Percentiles rank a stretch among this genome's conserved stretches.
Evolutionary conservation across 768 basidiomycete genomes (phyloP).

Genomic region (Rhizopogon vesiculosus): DNA sequence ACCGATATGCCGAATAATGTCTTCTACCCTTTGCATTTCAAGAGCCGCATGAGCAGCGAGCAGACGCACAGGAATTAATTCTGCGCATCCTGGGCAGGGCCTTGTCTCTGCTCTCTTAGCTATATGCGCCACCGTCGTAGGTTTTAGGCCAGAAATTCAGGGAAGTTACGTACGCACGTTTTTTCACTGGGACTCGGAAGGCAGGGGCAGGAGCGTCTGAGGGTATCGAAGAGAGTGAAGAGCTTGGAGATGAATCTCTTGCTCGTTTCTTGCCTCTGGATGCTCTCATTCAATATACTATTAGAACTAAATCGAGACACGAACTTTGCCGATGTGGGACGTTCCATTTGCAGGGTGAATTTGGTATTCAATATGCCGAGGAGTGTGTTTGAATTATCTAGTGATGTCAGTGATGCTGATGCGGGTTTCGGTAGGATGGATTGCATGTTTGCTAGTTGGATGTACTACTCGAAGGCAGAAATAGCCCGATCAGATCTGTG

Average conservation of each 20-base stretch:
- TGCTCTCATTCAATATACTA: not conserved
- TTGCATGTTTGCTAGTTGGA: conserved; percentile 3
- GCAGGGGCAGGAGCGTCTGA: conserved; percentile 15
- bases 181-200: conserved; percentile 35
- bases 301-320: not conserved
- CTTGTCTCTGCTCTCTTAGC: conserved; percentile 73
- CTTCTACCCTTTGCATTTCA: conserved; percentile 65
- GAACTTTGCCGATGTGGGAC: not conserved
- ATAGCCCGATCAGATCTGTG: not conserved
- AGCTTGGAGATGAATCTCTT: conserved; percentile 22
- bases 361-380: not conserved
- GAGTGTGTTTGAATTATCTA: not conserved
- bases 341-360: not conserved
- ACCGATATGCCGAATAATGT: conserved; percentile 60
- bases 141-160: not conserved
- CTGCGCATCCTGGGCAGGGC: conserved; percentile 70
- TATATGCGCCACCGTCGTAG: conserved; percentile 20
- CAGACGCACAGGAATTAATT: conserved; percentile 69
- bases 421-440: not conserved
- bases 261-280: conserved; percentile 49
- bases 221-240: conserved; percentile 31
- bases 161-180: conserved; percentile 33
- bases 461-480: not conserved
- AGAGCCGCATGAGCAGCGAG: conserved; percentile 58
- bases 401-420: not conserved